phyloP scores from a whole-genome alignment of 805 yeast species.

The Scheffersomyces spartinae region DNA sequence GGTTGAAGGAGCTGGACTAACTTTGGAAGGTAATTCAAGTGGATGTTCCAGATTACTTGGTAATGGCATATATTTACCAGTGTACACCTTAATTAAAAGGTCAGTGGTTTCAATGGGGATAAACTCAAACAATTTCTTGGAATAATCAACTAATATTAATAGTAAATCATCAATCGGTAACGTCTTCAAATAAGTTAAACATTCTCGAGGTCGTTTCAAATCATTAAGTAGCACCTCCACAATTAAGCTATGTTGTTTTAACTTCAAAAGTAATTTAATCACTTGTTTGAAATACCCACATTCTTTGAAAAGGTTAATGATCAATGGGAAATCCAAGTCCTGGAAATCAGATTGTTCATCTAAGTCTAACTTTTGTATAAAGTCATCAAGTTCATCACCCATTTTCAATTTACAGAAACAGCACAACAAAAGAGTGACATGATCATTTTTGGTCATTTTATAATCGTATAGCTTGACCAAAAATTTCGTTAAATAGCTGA shows the following conservation, averaged over 20 bases:
- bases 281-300: slow-evolving; percentile 59
- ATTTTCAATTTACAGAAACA: slow-evolving; percentile 69
- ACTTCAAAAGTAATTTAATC: slow-evolving; percentile 53
- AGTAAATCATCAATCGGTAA: slow-evolving; percentile 68
- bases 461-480: slow-evolving; percentile 47
- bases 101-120: slow-evolving; percentile 77
- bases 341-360: slow-evolving; percentile 8
- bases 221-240: slow-evolving; percentile 68
- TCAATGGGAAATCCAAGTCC: slow-evolving; percentile 56
- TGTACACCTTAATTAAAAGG: slow-evolving; percentile 73
- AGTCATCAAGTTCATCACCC: slow-evolving; percentile 42
- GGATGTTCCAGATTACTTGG: no score
- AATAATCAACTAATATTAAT: slow-evolving; percentile 54
- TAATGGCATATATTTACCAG: slow-evolving; percentile 70
- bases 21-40: no score
- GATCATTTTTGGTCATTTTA: slow-evolving; percentile 59
- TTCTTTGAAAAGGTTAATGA: slow-evolving; percentile 61
- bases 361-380: slow-evolving; percentile 34
- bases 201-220: slow-evolving; percentile 44
- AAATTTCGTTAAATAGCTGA: slow-evolving; percentile 50
- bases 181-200: slow-evolving; percentile 55
- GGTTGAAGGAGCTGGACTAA: no score
- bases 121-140: slow-evolving; percentile 51
- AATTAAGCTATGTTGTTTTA: slow-evolving; percentile 62
- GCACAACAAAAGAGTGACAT: slow-evolving; percentile 67